A percentile compares a stretch with the other conserved stretches of the same genome.
Evolutionary conservation across 2,329 filamentous ascomycete genomes (phyloP).

Genomic region (Sclerotinia sclerotiorum): DNA sequence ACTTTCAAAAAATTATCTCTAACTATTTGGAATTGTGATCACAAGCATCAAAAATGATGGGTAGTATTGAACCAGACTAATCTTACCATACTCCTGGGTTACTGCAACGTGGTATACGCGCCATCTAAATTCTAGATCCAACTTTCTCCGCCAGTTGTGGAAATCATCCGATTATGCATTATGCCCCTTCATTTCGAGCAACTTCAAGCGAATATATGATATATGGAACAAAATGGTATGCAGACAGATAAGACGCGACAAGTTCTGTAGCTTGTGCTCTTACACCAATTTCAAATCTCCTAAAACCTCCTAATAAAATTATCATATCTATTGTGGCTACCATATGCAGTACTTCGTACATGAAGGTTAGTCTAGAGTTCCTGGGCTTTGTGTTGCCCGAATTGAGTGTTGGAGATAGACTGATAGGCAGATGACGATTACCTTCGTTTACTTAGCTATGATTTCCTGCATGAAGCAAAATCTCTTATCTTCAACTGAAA

Average conservation of each 20-base stretch:
- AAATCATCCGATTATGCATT: not conserved
- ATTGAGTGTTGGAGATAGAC: not conserved
- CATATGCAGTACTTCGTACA: no score
- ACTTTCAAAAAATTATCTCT: not conserved
- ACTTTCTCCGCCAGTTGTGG: not conserved
- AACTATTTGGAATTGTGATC: not conserved
- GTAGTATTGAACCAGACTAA: not conserved
- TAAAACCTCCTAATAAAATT: no score
- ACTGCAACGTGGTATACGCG: not conserved
- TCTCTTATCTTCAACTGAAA: not conserved
- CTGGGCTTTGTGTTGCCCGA: not conserved
- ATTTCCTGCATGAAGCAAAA: not conserved
- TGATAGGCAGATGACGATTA: not conserved
- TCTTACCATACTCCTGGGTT: not conserved
- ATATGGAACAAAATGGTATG: not conserved
- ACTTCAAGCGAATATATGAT: slow-evolving; percentile 4
- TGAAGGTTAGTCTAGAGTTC: not conserved
- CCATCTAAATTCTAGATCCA: not conserved
- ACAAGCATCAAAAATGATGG: not conserved
- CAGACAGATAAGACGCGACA: not conserved
- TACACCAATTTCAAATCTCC: no score
- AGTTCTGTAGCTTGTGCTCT: not conserved
- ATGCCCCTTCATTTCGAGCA: slow-evolving; percentile 16
- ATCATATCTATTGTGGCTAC: no score
- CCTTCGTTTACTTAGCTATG: not conserved